Percentiles rank a stretch among this genome's conserved stretches.
phyloP scores from a whole-genome alignment of 2,329 filamentous ascomycete species.

The Capronia americana region DNA sequence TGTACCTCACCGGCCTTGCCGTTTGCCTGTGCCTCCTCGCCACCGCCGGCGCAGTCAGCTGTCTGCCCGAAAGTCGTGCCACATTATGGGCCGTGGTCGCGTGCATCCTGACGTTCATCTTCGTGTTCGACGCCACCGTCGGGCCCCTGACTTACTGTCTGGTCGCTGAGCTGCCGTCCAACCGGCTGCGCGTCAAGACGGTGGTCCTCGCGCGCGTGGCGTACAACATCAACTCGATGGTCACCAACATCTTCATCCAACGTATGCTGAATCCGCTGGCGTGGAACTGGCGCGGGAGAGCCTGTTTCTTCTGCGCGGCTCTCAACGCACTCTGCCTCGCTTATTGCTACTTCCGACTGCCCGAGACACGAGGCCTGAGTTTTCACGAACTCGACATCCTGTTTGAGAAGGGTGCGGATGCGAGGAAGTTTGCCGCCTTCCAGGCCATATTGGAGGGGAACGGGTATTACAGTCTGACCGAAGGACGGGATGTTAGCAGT shows the following conservation, averaged over 20 bases:
- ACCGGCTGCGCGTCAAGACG: conserved; percentile 60
- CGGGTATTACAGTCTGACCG: neutral
- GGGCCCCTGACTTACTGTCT: no score
- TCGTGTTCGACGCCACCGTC: no score
- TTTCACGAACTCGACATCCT: conserved; percentile 52
- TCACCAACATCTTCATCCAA: conserved; percentile 47
- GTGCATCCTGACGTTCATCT: no score
- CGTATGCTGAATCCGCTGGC: conserved; percentile 40
- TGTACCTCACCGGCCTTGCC: no score
- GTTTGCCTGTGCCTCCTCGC: no score
- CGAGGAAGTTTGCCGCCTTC: conserved; percentile 44
- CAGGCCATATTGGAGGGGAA: neutral
- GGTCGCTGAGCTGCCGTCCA: conserved; percentile 60
- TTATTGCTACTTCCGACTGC: conserved; percentile 52
- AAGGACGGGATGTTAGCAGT: neutral
- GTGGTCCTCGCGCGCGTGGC: conserved; percentile 59
- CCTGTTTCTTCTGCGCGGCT: conserved; percentile 51
- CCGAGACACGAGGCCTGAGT: conserved; percentile 50
- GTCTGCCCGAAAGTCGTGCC: no score
- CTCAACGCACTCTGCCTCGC: conserved; percentile 43
- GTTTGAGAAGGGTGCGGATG: conserved; percentile 47
- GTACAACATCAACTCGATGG: conserved; percentile 55
- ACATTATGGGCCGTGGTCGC: no score
- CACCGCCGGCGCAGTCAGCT: no score
- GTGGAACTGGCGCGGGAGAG: conserved; percentile 47